These are phyloP conservation scores for Lactarius akahatsu DNA, from an alignment of 768 basidiomycete species.

Conservation along the genomic window DNA sequence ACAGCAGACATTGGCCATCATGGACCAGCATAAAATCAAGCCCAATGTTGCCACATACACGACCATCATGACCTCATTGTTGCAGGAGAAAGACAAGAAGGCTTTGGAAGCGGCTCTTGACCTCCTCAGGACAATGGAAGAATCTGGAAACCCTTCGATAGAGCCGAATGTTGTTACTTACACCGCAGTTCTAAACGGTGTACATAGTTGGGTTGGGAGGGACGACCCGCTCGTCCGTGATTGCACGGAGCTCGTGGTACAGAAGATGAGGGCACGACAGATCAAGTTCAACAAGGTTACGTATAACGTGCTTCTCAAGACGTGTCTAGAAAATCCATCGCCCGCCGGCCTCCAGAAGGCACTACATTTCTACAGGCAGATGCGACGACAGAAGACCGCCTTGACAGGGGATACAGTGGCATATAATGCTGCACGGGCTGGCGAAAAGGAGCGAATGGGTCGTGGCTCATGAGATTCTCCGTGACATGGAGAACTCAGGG, in stretches of 20 bases:
- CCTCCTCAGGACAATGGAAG: conserved; percentile 77
- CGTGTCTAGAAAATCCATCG: conserved; percentile 54
- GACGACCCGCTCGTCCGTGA: conserved; percentile 45
- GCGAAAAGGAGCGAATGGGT: conserved; percentile 56
- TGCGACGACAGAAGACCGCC: conserved; percentile 49
- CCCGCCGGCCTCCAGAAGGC: conserved; percentile 54
- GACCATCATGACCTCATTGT: conserved; percentile 73
- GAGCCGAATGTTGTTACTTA: conserved; percentile 80
- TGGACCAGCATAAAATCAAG: conserved; percentile 70
- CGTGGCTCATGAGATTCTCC: conserved; percentile 57
- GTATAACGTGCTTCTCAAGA: conserved; percentile 76
- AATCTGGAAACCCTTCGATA: conserved; percentile 39
- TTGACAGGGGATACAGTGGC: conserved; percentile 71
- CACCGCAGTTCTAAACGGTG: conserved; percentile 71
- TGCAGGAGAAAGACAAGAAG: conserved; percentile 53
- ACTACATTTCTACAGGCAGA: conserved; percentile 58
- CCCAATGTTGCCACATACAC: conserved; percentile 78
- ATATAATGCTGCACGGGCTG: conserved; percentile 68
- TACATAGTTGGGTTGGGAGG: conserved; percentile 61
- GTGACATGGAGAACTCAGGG: conserved; percentile 60
- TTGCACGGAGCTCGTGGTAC: conserved; percentile 50
- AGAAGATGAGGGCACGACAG: conserved; percentile 55
- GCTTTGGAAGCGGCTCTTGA: conserved; percentile 62
- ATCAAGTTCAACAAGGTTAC: conserved; percentile 59
- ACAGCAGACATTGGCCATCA: conserved; percentile 61